Base-by-base conservation (phyloP, 176 grass and related monocot genomes). In the Sorghum bicolor region DNA sequence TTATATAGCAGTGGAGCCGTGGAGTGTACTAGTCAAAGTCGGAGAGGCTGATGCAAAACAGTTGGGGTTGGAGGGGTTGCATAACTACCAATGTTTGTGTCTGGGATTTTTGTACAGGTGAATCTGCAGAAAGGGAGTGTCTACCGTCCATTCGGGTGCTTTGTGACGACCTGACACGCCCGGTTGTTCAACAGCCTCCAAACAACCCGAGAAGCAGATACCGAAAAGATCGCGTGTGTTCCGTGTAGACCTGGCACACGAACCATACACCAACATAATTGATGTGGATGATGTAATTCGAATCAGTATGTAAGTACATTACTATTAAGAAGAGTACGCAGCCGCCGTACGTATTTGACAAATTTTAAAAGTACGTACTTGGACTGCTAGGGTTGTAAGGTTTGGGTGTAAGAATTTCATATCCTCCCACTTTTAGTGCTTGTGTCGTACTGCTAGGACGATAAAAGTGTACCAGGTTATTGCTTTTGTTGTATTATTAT, bases 21-120 rank as follows among this genome's bases (percentile, higher is more conserved):
- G 30, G 6, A 13, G 2, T 14, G 15, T 47, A 4, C 14, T 47
- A 28, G 74, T 11, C 19, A 64, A 20, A 11, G 39, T n/a, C 64
- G 83, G 58, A 58, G 9, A 11, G 31, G 26, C 5, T 74, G 84
- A 79, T 31, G 88, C 73, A 78, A 79, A 80, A 83, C 84, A 63
- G 84, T 87, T 90, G 88, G 80, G 84, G 88, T 90, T 83, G 88
- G 88, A 90, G 60, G 80, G 74, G 79, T 87, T 64, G 88, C 75
- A 83, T 83, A 90, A 90, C 88, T 57, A 85, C 77, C 87, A 26
- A 26, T 30, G 12, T 20, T 71, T 71, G 1, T 38, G 47, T 58
- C 66, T 40, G 79, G 22, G 48, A 26, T 67, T 26, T 26, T 26
- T 61, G 43, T 44, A 37, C 55, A 19, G 0, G 1, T 26, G 28